A percentile compares a stretch with the other conserved stretches of the same genome.
Evolutionary conservation across 2,329 filamentous ascomycete genomes (phyloP).

Genomic region (Pyrenochaeta sp.): DNA sequence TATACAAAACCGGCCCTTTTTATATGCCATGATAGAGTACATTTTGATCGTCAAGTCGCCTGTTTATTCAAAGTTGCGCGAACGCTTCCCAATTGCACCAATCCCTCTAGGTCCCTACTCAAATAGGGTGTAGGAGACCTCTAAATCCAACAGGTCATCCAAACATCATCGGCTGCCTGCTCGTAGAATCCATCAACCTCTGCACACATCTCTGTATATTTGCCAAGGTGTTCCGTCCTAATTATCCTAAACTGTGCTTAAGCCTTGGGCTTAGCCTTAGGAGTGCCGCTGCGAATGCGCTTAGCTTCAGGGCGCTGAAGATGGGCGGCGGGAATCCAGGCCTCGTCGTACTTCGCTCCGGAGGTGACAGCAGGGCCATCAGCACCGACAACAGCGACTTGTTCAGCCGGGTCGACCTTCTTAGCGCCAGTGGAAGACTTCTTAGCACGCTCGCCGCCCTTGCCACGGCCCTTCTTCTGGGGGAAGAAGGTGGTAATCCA

Average conservation of each 20-base stretch:
- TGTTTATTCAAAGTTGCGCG: background rate
- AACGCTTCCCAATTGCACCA: background rate
- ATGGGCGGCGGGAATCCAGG: constrained; percentile 91
- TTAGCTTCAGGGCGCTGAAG: constrained; percentile 81
- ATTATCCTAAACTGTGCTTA: too few relatives aligned
- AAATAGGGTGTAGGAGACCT: background rate
- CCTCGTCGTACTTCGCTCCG: constrained; percentile 84
- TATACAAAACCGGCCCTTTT: constrained; percentile 27
- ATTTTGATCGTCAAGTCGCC: constrained; percentile 15
- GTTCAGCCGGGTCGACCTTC: constrained; percentile 68
- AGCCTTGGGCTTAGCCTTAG: constrained; percentile 48
- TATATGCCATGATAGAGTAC: constrained; percentile 17
- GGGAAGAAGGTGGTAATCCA: constrained; percentile 97
- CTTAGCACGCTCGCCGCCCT: constrained; percentile 71
- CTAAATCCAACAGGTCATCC: background rate
- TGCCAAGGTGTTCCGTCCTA: too few relatives aligned
- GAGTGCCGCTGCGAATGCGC: constrained; percentile 61
- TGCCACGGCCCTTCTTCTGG: constrained; percentile 70
- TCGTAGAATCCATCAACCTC: background rate
- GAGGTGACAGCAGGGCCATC: constrained; percentile 74
- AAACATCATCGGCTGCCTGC: background rate
- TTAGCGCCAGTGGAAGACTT: constrained; percentile 68
- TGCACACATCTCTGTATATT: background rate
- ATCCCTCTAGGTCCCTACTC: too few relatives aligned
- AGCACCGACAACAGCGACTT: constrained; percentile 69